phyloP scores from a whole-genome alignment of 2,329 filamentous ascomycete genomes.

The Alternaria sp. region DNA sequence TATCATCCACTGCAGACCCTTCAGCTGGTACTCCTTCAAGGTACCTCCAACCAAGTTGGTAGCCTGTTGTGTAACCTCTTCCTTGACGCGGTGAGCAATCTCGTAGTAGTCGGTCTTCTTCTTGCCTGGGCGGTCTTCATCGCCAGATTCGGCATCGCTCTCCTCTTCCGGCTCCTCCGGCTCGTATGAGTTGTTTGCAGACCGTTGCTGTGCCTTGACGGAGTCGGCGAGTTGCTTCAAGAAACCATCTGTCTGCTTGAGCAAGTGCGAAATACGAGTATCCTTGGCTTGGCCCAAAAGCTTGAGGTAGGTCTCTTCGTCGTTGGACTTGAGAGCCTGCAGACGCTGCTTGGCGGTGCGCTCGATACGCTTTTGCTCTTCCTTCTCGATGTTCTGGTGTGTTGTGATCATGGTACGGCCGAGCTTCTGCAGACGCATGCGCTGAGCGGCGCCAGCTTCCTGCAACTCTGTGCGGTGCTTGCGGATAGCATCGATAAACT shows the following conservation, averaged over 20 bases:
- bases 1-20: constrained; percentile 99
- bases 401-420: constrained; percentile 88
- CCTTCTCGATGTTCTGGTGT: constrained; percentile 96
- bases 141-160: constrained; percentile 66
- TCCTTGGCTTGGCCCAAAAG: constrained; percentile 98
- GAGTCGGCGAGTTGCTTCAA: constrained; percentile 93
- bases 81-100: constrained; percentile 93
- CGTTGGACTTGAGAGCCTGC: constrained; percentile 97
- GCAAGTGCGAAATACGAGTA: constrained; percentile 96
- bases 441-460: constrained; percentile 71
- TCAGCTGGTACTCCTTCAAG: constrained; percentile 97
- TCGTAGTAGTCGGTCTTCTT: constrained; percentile 98
- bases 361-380: constrained; percentile 98
- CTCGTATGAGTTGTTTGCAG: constrained; percentile 79
- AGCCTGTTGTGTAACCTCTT: constrained; percentile 86
- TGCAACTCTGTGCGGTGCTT: constrained; percentile 82
- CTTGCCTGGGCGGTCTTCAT: constrained; percentile 70
- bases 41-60: constrained; percentile 87
- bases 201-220: constrained; percentile 91
- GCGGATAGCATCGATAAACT: constrained; percentile 88
- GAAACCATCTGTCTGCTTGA: constrained; percentile 97
- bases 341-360: constrained; percentile 99
- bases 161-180: constrained; percentile 65
- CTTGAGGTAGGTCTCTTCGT: constrained; percentile 98
- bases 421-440: constrained; percentile 81